phyloP scores from a whole-genome alignment of 2,329 filamentous ascomycete genomes.

The Penicillium palitans region DNA sequence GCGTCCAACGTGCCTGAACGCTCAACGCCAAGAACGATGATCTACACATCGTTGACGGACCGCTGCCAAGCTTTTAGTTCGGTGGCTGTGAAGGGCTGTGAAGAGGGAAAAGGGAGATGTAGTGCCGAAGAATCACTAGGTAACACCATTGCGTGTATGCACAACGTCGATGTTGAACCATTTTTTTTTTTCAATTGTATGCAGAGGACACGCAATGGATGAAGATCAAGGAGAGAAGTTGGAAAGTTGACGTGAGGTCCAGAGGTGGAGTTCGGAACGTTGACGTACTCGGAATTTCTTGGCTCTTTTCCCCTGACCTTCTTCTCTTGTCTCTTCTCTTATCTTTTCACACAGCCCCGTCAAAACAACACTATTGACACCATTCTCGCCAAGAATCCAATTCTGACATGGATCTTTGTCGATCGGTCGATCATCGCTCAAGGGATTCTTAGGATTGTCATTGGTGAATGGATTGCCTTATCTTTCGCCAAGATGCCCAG shows the following conservation, averaged over 20 bases:
- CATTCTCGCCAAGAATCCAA: constrained; percentile 15
- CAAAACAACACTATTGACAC: constrained; percentile 16
- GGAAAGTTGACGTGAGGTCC: neutral
- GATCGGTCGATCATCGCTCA: constrained; percentile 5
- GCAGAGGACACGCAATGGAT: neutral
- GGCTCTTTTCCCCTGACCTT: constrained; percentile 12
- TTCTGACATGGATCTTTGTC: constrained; percentile 6
- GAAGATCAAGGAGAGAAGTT: neutral
- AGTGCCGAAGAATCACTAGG: neutral
- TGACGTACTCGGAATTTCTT: constrained; percentile 3
- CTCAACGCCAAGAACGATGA: constrained; percentile 30
- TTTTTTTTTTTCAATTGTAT: no score
- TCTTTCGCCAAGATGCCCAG: constrained; percentile 15
- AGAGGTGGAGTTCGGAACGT: neutral
- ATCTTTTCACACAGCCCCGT: constrained; percentile 19
- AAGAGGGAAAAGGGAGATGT: no score
- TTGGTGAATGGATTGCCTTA: constrained; percentile 1
- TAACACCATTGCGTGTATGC: constrained; percentile 10
- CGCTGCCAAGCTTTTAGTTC: constrained; percentile 35
- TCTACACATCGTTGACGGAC: constrained; percentile 31
- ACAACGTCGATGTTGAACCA: neutral
- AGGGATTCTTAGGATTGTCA: constrained; percentile 3
- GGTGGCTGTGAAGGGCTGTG: constrained; percentile 24
- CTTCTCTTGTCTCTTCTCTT: neutral
- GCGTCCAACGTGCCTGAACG: constrained; percentile 17